Evolutionary conservation across 2,329 filamentous ascomycete genomes (phyloP).

Genomic region (Cytospora mali): DNA sequence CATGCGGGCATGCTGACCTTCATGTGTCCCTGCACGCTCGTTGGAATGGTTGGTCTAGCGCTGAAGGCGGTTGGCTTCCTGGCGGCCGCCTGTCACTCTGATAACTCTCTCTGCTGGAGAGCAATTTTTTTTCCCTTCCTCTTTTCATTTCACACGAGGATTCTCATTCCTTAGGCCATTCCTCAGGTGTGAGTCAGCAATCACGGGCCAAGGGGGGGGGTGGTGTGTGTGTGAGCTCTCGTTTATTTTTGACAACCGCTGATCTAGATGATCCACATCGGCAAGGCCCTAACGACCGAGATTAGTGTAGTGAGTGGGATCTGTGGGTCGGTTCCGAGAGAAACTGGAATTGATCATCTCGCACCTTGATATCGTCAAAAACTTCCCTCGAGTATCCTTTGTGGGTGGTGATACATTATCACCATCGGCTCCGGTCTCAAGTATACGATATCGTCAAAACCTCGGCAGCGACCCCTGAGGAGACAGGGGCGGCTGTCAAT

Average conservation of each 20-base stretch:
- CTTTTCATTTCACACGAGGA: not conserved
- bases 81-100: slow-evolving; percentile 17
- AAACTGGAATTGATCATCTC: slow-evolving; percentile 10
- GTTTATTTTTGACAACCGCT: slow-evolving; percentile 24
- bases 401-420: not conserved
- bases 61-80: not conserved
- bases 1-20: not conserved
- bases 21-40: not conserved
- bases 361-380: slow-evolving; percentile 2
- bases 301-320: not conserved
- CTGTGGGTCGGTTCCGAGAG: slow-evolving; percentile 6
- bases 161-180: not conserved
- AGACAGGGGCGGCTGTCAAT: not conserved
- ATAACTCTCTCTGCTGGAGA: slow-evolving; percentile 1
- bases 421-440: not conserved
- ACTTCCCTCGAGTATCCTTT: not conserved
- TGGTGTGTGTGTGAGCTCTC: slow-evolving; percentile 6
- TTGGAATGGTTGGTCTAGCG: not conserved
- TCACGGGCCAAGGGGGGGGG: slow-evolving; percentile 3
- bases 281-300: slow-evolving; percentile 17
- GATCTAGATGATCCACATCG: slow-evolving; percentile 24
- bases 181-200: slow-evolving; percentile 13
- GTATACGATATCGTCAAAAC: not conserved
- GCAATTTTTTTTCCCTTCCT: not conserved
- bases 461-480: not conserved